Percentiles rank a stretch among this genome's conserved stretches.
These are phyloP conservation scores for Phlebiopsis gigantea DNA, from an alignment of 768 basidiomycete species.

Conservation along the genomic window DNA sequence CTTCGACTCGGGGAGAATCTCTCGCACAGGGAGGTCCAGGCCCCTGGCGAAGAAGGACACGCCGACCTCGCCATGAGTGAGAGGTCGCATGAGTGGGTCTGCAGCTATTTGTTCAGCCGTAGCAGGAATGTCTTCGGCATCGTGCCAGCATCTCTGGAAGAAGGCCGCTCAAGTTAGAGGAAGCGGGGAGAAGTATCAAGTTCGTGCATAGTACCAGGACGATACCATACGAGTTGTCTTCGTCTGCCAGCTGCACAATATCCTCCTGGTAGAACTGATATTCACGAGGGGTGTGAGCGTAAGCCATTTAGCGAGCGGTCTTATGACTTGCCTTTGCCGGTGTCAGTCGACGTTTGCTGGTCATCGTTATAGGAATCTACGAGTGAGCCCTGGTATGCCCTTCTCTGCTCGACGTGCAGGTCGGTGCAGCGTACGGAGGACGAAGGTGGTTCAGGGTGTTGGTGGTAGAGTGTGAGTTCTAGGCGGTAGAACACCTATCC, in stretches of 20 bases:
- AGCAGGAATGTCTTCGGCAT: slow-evolving; percentile 64
- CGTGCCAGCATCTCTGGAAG: slow-evolving; percentile 80
- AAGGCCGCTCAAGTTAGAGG: background rate
- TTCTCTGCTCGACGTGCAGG: background rate
- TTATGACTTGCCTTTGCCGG: slow-evolving; percentile 10
- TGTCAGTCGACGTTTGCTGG: slow-evolving; percentile 3
- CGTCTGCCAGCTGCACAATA: slow-evolving; percentile 10
- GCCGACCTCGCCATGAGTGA: slow-evolving; percentile 77
- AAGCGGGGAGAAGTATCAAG: background rate
- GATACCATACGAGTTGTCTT: slow-evolving; percentile 6
- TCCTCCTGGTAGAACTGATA: slow-evolving; percentile 16
- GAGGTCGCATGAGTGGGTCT: slow-evolving; percentile 73
- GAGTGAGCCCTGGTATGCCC: background rate
- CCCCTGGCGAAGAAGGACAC: slow-evolving; percentile 60
- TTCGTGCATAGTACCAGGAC: slow-evolving; percentile 7
- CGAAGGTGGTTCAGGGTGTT: background rate
- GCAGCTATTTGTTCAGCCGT: slow-evolving; percentile 31
- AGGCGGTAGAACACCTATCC: background rate
- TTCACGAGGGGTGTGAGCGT: background rate
- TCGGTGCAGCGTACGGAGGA: background rate
- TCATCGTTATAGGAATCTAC: slow-evolving; percentile 1
- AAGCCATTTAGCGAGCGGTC: background rate
- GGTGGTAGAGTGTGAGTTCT: slow-evolving; percentile 2
- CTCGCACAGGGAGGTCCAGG: slow-evolving; percentile 32
- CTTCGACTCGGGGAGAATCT: slow-evolving; percentile 67